A percentile compares a stretch with the other conserved stretches of the same genome.
Conservation (phyloP, 2,329 filamentous ascomycete genomes). For the Sclerotinia trifoliorum region DNA sequence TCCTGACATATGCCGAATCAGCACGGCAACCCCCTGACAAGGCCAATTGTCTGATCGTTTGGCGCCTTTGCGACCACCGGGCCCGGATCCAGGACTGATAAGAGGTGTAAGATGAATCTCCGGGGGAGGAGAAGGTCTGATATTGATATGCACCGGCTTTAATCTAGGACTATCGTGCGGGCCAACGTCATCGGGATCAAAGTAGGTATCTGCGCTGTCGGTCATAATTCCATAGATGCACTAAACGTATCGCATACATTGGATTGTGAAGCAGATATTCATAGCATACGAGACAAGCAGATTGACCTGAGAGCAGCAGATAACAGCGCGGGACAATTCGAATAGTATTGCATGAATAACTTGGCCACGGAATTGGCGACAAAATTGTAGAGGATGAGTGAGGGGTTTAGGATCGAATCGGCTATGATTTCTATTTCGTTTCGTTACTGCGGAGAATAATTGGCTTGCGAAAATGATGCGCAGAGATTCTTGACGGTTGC, state of each 20-base stretch:
- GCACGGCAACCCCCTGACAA: constrained; percentile 63
- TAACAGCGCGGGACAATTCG: background rate
- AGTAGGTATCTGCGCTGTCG: constrained; percentile 34
- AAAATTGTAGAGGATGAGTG: background rate
- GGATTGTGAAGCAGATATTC: constrained; percentile 26
- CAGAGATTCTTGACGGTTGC: background rate
- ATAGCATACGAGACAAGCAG: constrained; percentile 29
- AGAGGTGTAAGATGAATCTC: constrained; percentile 47
- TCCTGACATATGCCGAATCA: constrained; percentile 60
- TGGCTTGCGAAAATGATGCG: background rate
- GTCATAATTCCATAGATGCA: constrained; percentile 23
- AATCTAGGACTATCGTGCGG: constrained; percentile 45
- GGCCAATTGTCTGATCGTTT: constrained; percentile 35
- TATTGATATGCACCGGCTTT: constrained; percentile 46
- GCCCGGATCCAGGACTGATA: constrained; percentile 46
- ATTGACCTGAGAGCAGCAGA: background rate
- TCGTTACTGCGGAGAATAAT: constrained; percentile 1
- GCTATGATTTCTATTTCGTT: background rate
- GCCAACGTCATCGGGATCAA: constrained; percentile 51
- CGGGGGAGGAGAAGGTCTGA: constrained; percentile 53
- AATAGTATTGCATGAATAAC: constrained; percentile 10
- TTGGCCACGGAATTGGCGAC: background rate
- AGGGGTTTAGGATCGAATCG: background rate
- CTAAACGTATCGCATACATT: constrained; percentile 20
- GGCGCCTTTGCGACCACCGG: constrained; percentile 33